Evolutionary conservation across 129 eudicot genomes (phyloP), one percentile per base, ranked within the genome.

Genomic region (Chrysanthemum seticuspe): DNA sequence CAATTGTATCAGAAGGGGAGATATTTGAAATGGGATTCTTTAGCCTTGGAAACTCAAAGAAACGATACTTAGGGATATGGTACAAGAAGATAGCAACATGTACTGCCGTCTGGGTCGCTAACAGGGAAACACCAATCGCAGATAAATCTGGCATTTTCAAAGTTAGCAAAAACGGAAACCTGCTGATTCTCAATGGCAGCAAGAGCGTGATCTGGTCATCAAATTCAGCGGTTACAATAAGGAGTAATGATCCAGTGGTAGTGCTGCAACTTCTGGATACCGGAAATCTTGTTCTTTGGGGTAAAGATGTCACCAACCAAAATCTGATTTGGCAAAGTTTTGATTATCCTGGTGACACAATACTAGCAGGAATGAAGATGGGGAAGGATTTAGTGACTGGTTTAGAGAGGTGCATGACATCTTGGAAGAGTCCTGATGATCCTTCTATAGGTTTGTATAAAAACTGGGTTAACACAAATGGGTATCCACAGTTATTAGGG

Each of bases 381-480:
- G 85, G 85, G 75, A 64, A 62, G 68, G 74, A 81, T 70, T 65
- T 70, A 31, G 70, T 57, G 10, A 51, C 73, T 1, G 82, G 85
- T 34, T 6, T 74, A 36, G 66, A 61, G 29, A 40, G 53, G 57
- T 61, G 21, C 59, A 5, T 80, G 25, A 73, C 61, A 27, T 64
- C 78, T 15, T 79, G 83, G 83, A 67, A 66, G 62, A 57, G 68
- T 10, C 31, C 14, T 0, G 69, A 77, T 59, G 82, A 82, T 68
- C 85, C 85, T 44, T 64, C 76, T 1, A 6, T 47, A 7, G 84
- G 84, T 10, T 3, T 19, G 14, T 82, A 60, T 29, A 10, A 40
- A 0, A 40, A 52, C n/a, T 27, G 10, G 12, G 6, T 82, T 12
- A 75, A 68, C 25, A 54, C 68, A n/a, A 34, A 63, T 19, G 83